Conservation (phyloP, 768 basidiomycete species). For the Kwoniella mangroviensis region DNA sequence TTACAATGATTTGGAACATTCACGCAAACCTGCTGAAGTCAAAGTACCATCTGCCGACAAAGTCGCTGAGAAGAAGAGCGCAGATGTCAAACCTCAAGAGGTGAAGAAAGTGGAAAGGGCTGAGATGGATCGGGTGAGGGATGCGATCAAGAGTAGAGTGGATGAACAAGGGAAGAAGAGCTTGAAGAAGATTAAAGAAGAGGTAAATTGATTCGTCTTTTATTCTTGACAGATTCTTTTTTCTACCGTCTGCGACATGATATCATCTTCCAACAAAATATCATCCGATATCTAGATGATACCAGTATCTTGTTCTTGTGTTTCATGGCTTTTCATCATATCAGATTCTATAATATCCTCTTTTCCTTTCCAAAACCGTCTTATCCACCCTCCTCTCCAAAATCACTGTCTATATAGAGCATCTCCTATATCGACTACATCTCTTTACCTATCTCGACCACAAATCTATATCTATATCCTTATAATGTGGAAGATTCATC, state of each 20-base stretch:
- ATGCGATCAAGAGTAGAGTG: constrained; percentile 29
- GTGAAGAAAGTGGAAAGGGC: constrained; percentile 20
- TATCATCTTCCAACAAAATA: too few species aligned
- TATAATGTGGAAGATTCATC: background rate
- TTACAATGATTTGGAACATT: constrained; percentile 34
- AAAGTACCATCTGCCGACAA: constrained; percentile 28
- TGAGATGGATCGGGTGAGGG: constrained; percentile 32
- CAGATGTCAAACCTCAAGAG: constrained; percentile 17
- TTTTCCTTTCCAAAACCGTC: too few species aligned
- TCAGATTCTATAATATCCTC: too few species aligned
- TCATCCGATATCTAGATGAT: too few species aligned
- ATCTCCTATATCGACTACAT: background rate
- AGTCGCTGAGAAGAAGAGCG: constrained; percentile 15
- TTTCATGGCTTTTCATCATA: too few species aligned
- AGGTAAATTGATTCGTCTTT: constrained; percentile 30
- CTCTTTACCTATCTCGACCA: background rate
- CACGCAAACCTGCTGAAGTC: constrained; percentile 30
- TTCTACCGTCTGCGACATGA: too few species aligned
- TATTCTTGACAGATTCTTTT: background rate
- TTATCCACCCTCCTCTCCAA: too few species aligned
- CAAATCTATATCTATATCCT: background rate
- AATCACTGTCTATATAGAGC: too few species aligned
- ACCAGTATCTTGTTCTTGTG: too few species aligned
- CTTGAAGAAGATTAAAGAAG: constrained; percentile 32
- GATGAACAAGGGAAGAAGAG: constrained; percentile 38